Base-by-base conservation (phyloP, 148 eudicot species). In the Amaranthus palmeri region DNA sequence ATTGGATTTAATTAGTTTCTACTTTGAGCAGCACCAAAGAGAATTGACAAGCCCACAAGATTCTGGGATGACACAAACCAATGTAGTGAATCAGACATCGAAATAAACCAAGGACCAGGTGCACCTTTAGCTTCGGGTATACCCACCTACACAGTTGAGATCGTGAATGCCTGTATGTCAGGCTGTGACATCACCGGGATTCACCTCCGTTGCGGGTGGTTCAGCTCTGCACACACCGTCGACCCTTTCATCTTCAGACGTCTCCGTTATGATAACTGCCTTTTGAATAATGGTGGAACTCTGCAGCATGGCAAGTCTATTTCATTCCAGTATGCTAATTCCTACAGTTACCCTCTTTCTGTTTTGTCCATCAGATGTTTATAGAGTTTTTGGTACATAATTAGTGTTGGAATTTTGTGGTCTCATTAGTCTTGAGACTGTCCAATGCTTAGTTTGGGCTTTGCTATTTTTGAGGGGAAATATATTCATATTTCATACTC, bases 71-170 rank as follows among this genome's bases (percentile, higher is more conserved):
- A 85, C 61, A 77, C 77, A 49, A 46, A 66, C 46, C 78, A 71
- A 52, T 89, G 91, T 61, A 83, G 88, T 3, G 76, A 68, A 43
- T 81, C 90, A 2, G 88, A 87, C 65, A 80, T 90, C 4, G 59
- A 83, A 6, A 76, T 91, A 6, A 86, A 63, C 77, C 92, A 90
- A 70, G 88, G 91, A 43, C 80, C 85, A 42, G 83, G 88, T 0
- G 82, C 81, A 15, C 88, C 91, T 0, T 87, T 91, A 12, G 91
- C 96, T 7, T 86, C 76, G 6, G 93, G 96, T 50, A 88, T 91
- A 14, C 96, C 96, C 6, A 91, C 93, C 10, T 91, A 88, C 89
- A 88, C 90, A 0, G 96, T 91, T 0, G 84, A 86, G 80, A 88
- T 90, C 55, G 66, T 72, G 67, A 88, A 90, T 76, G 81, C 82